These are phyloP conservation scores for Passalora sequoiae DNA, from an alignment of 2,329 filamentous ascomycete genomes.

Conservation along the genomic window DNA sequence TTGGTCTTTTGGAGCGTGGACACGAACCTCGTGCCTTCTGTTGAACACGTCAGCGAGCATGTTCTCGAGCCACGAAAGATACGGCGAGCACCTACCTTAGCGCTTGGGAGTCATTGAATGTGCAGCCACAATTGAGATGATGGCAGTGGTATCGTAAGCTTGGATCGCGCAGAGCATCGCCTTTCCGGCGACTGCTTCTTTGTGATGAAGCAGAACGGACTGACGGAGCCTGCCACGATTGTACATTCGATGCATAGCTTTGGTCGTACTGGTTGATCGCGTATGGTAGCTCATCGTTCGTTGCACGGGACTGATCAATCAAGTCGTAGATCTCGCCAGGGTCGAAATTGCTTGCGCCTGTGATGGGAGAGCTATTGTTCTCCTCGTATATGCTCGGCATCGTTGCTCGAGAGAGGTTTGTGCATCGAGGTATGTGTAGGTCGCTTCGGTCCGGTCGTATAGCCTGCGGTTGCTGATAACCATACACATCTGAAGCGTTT, in stretches of 20 bases:
- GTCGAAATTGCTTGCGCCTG: not conserved
- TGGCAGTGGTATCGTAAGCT: conserved; percentile 1
- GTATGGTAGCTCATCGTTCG: not conserved
- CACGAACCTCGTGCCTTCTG: not conserved
- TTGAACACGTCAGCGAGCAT: not conserved
- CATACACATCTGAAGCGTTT: too few species aligned
- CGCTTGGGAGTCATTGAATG: not conserved
- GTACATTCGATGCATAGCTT: not conserved
- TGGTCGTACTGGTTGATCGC: not conserved
- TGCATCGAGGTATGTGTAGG: too few species aligned
- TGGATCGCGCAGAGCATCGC: conserved; percentile 5
- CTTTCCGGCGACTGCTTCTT: conserved; percentile 1
- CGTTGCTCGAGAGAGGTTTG: not conserved
- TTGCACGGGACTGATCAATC: not conserved
- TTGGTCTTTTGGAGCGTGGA: not conserved
- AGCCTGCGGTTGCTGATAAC: not conserved
- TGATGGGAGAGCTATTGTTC: not conserved
- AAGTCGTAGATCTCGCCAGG: not conserved
- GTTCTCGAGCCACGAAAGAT: not conserved
- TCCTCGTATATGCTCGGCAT: too few species aligned
- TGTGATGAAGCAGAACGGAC: not conserved
- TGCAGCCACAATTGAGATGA: not conserved
- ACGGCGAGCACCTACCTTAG: not conserved
- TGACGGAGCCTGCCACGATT: not conserved
- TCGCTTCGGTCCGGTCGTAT: not conserved